A percentile compares a stretch with the other conserved stretches of the same genome.
These are phyloP conservation scores for Cicer judaicum DNA, from an alignment of 306 rosid species.

Conservation along the genomic window DNA sequence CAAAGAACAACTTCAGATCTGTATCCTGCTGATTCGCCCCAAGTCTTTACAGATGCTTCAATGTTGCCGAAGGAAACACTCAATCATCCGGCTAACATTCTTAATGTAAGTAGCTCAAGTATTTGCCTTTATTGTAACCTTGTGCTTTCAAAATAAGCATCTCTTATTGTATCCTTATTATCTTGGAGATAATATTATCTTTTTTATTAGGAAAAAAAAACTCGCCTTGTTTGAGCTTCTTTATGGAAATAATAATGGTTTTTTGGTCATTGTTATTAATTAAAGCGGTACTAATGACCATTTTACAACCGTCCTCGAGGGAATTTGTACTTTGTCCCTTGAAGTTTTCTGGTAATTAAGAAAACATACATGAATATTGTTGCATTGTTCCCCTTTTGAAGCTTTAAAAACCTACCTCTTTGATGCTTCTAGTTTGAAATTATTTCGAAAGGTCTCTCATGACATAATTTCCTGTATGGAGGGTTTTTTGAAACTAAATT, in stretches of 20 bases:
- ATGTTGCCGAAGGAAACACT: slow-evolving; percentile 65
- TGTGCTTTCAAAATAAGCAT: slow-evolving; percentile 18
- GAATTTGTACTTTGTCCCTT: too few relatives aligned
- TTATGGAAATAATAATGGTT: neutral
- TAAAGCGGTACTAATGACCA: too few relatives aligned
- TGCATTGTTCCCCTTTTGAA: neutral
- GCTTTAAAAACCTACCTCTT: slow-evolving; percentile 8
- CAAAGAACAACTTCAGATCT: slow-evolving; percentile 37
- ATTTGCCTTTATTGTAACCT: neutral
- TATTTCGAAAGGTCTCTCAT: slow-evolving; percentile 6
- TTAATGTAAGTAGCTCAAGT: slow-evolving; percentile 48
- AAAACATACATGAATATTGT: neutral
- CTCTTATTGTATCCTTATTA: slow-evolving; percentile 14
- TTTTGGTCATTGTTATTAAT: neutral
- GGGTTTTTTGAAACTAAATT: neutral
- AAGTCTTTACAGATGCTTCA: slow-evolving; percentile 45
- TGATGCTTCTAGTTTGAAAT: slow-evolving; percentile 25
- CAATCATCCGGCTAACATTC: slow-evolving; percentile 85
- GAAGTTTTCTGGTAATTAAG: slow-evolving; percentile 11
- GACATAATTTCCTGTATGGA: slow-evolving; percentile 6
- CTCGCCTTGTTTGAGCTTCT: neutral
- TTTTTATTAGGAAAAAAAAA: neutral
- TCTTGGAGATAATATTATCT: slow-evolving; percentile 28
- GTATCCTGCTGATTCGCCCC: slow-evolving; percentile 26
- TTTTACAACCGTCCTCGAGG: too few relatives aligned